Evolutionary conservation across 352 stramenopile species (phyloP), one percentile per base, ranked within the genome.

Genomic region (Salisapilia sapeloensis): DNA sequence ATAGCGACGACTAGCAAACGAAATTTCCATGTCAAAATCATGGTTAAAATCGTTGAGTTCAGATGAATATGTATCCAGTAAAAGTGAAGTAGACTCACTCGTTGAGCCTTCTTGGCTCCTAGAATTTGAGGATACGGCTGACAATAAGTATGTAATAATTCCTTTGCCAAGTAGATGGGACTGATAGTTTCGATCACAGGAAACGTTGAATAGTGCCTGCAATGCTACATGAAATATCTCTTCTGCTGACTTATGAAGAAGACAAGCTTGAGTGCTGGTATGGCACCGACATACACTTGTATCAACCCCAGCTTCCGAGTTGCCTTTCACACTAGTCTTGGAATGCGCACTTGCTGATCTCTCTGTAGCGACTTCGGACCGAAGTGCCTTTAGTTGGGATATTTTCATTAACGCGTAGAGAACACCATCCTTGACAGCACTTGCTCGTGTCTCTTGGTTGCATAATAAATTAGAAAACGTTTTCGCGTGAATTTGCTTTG

Each of bases 351-450:
- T 47, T 32, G 0, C 41, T 26, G 4, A 14, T 17, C 19, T 23
- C 17, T 6, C 29, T 42, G 2, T 23, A 26, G 24, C 31, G 28
- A 29, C 28, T 33, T 2, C 40, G 42, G 3, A 38, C 21, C 16
- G 38, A 44, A 11, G 61, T n/a, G n/a, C 17, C 40, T 65, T 60
- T 3, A 84, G 45, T 21, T 87, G 72, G 0, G 72, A 77, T 1
- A 87, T 46, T 36, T 80, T 87, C 53, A 84, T 78, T 0, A 87
- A 50, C 6, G 72, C 65, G 31, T 87, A 87, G 3, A 87, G 40
- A 12, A 83, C 72, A 1, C 72, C 72, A 17, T 84, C 65, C 20
- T 83, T 59, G 7, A 87, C 65, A 1, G 65, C 50, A 38, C 83
- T 65, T 7, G 59, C 40, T 0, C 72, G 50, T 2, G 64, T 60